These are phyloP conservation scores for Stenocarpella maydis DNA, from an alignment of 2,329 filamentous ascomycete genomes.

Conservation along the genomic window DNA sequence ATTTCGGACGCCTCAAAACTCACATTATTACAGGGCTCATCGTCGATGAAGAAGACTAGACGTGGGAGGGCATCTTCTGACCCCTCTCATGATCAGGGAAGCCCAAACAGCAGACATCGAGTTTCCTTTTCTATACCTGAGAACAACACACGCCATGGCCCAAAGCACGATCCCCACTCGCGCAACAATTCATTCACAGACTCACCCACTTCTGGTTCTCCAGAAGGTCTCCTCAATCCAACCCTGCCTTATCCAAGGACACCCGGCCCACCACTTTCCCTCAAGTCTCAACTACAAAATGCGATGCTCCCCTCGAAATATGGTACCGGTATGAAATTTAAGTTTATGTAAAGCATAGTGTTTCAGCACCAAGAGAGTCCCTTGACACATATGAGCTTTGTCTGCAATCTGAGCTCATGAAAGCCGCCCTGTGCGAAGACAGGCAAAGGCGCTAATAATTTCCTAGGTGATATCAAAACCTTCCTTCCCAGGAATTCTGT, in stretches of 20 bases:
- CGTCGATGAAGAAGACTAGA: not conserved
- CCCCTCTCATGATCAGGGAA: not conserved
- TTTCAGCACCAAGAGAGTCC: no score
- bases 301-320: not conserved
- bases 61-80: not conserved
- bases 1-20: not conserved
- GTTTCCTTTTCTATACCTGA: constrained; percentile 1
- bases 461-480: not conserved
- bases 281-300: not conserved
- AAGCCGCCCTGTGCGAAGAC: not conserved
- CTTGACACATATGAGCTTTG: no score
- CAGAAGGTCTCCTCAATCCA: not conserved
- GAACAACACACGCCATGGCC: not conserved
- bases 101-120: not conserved
- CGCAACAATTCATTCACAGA: not conserved
- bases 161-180: not conserved
- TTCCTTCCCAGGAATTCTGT: not conserved
- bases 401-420: no score
- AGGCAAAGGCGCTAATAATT: not conserved
- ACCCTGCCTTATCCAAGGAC: not conserved
- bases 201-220: not conserved
- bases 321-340: not conserved
- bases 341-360: not conserved
- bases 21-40: not conserved
- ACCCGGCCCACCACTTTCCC: no score